Conservation (phyloP, 2,329 filamentous ascomycete genomes). For the Alternaria sp. region DNA sequence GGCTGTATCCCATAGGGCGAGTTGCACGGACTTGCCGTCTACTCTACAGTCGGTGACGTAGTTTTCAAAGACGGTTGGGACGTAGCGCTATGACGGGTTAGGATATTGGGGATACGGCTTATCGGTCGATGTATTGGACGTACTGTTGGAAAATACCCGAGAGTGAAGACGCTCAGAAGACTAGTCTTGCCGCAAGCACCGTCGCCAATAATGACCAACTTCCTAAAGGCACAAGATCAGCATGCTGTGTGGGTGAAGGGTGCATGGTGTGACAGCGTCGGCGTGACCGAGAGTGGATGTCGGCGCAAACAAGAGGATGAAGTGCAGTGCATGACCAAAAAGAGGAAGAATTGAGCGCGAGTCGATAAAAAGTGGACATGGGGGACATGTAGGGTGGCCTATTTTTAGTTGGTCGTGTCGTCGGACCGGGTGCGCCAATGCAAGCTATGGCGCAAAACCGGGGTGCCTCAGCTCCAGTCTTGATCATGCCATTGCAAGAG, state of each 20-base stretch:
- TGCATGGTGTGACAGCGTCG: conserved; percentile 19
- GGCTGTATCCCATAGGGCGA: conserved; percentile 99
- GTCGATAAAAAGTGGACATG: conserved; percentile 44
- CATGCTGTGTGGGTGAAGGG: conserved; percentile 17
- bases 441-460: conserved; percentile 44
- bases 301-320: conserved; percentile 8
- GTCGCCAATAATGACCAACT: conserved; percentile 95
- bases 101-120: conserved; percentile 51
- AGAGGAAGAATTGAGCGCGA: conserved; percentile 29
- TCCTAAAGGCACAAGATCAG: conserved; percentile 62
- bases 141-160: conserved; percentile 97
- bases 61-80: conserved; percentile 96
- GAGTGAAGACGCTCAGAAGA: conserved; percentile 94
- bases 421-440: conserved; percentile 48
- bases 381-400: conserved; percentile 36
- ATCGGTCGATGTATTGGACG: neutral
- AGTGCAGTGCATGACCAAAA: conserved; percentile 17
- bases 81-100: conserved; percentile 44
- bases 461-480: conserved; percentile 34
- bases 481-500: too few species aligned
- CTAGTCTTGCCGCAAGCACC: conserved; percentile 98
- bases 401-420: conserved; percentile 45
- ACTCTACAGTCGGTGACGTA: conserved; percentile 99
- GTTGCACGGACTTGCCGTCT: conserved; percentile 97
- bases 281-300: conserved; percentile 4